phyloP scores from a whole-genome alignment of 2,329 filamentous ascomycete species.

The Cryphonectria carpinicola region DNA sequence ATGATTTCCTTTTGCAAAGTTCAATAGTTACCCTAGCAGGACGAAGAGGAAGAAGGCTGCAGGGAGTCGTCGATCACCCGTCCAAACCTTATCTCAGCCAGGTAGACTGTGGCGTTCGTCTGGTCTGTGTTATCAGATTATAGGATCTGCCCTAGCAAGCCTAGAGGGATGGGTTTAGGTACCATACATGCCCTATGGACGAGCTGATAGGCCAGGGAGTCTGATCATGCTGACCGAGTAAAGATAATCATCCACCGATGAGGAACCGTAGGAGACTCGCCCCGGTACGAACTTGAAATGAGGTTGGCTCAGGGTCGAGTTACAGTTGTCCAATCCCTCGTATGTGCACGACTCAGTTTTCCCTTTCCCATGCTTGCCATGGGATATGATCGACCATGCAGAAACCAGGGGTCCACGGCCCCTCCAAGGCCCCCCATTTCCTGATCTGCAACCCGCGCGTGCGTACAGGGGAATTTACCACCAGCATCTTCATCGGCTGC shows the following conservation, averaged over 20 bases:
- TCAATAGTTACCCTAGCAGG: neutral
- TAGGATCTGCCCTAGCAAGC: neutral
- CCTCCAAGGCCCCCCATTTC: neutral
- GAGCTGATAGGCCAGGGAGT: neutral
- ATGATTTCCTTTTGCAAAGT: neutral
- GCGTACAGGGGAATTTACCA: neutral
- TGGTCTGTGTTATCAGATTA: neutral
- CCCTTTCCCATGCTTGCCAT: neutral
- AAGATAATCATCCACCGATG: neutral
- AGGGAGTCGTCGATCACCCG: neutral
- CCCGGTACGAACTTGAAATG: neutral
- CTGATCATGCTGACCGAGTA: neutral
- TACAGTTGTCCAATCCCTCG: constrained; percentile 4
- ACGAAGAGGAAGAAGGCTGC: neutral
- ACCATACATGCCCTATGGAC: neutral
- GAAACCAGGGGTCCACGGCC: neutral
- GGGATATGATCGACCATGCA: neutral
- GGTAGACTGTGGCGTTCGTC: neutral
- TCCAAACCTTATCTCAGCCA: neutral
- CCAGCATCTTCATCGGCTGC: neutral
- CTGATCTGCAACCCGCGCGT: neutral
- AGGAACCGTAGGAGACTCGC: neutral
- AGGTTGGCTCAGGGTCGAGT: neutral
- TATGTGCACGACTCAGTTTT: neutral
- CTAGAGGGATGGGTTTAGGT: too few species aligned